Evolutionary conservation across 2,329 filamentous ascomycete species (phyloP), one percentile per base, ranked within the genome.

Genomic region (Aspergillus fructus): DNA sequence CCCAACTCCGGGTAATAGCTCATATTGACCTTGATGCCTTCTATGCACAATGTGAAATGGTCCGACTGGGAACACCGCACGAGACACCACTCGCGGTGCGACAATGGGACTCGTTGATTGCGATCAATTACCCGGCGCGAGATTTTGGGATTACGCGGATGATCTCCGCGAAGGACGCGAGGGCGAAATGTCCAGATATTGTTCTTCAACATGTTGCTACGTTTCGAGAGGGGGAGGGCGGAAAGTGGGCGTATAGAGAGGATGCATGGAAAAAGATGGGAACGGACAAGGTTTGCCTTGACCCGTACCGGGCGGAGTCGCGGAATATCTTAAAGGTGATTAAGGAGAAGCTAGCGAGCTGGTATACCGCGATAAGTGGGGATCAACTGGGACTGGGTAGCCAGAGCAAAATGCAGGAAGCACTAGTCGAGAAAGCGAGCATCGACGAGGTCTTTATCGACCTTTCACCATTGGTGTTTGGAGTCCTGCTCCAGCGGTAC

Each of bases 1-100:
- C 86, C 50, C 93, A 93, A 1, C 81, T 99, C 37, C 87, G 94
- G 46, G 89, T 96, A 27, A 86, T 97, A 65, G 91, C 91, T 6
- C 93, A 97, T 73, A 86, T 97, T 62, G 94, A 99, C 69, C 86
- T 99, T 59, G 94, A 99, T 83, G 93, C 93, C 40, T 99, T 99
- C 76, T 99, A 99, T 73, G 89, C 90, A 3, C 94, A 99, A 79
- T 97, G 92, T 71, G 94, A 99, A 76, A 96, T 93, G 83, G 87
- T 96, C 9, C 86, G 94, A 7, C 81, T 97, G 45, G 87, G 87
- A 12, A 79, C 90, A 11, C 79, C 88, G 13, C 87, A 90, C 60
- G 85, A 91, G 56, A 84, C 87, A 63, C 94, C 94, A 9, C 83
- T 99, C 23, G 94, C 92, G 1, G 94, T 99, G 19, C 93, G 96